A percentile compares a stretch with the other conserved stretches of the same genome.
Conservation (phyloP, 768 basidiomycete species). For the Mycena latifolia region DNA sequence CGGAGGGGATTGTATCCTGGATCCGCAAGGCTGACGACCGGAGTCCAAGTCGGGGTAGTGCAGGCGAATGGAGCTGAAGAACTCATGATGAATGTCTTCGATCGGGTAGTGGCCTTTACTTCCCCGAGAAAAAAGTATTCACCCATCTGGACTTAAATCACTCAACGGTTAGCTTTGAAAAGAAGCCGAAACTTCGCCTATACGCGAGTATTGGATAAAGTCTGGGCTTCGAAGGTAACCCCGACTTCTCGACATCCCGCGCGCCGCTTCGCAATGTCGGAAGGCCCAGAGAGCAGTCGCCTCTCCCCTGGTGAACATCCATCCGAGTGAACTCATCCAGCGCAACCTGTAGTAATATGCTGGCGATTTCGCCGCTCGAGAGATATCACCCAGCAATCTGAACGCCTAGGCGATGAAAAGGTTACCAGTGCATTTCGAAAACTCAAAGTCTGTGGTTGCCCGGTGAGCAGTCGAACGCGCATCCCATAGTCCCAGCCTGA, state of each 20-base stretch:
- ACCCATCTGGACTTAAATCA: no score
- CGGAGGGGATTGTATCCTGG: constrained; percentile 7
- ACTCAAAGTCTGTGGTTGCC: not conserved
- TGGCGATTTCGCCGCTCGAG: not conserved
- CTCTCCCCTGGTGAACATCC: constrained; percentile 1
- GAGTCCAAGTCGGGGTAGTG: constrained; percentile 8
- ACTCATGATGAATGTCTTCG: no score
- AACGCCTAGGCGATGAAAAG: not conserved
- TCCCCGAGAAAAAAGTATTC: no score
- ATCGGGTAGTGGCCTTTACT: no score
- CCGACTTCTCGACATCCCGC: no score
- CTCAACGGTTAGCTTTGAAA: no score
- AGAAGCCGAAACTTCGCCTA: no score
- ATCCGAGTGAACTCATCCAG: constrained; percentile 7
- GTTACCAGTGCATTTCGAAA: not conserved
- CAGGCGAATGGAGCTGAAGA: not conserved
- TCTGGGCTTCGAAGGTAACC: no score
- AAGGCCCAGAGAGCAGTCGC: constrained; percentile 3
- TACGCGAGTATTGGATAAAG: no score
- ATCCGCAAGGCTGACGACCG: constrained; percentile 6
- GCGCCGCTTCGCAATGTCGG: not conserved
- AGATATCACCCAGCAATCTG: not conserved
- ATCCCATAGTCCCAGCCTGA: not conserved
- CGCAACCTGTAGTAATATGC: no score
- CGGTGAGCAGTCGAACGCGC: not conserved